A percentile compares a stretch with the other conserved stretches of the same genome.
phyloP scores from a whole-genome alignment of 1,139 yeast species.

The Protomyces inundatus region DNA sequence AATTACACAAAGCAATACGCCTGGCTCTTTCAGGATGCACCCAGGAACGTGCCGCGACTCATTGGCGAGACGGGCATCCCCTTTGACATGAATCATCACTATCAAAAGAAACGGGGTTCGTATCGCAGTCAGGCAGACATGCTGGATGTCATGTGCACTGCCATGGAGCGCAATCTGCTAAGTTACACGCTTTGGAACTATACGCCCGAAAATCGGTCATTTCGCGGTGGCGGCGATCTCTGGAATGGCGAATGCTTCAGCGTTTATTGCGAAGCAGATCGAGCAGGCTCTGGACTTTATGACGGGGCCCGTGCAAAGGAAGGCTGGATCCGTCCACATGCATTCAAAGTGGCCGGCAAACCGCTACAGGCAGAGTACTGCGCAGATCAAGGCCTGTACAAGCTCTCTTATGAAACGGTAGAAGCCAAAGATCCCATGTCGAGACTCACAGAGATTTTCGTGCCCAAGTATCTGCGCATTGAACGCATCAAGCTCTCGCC shows the following conservation, averaged over 20 bases:
- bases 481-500: not conserved
- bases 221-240: constrained; percentile 68
- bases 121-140: constrained; percentile 72
- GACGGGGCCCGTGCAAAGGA: constrained; percentile 40
- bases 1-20: constrained; percentile 19
- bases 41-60: constrained; percentile 44
- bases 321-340: constrained; percentile 41
- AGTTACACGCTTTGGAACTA: constrained; percentile 86
- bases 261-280: constrained; percentile 47
- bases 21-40: constrained; percentile 7
- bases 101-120: constrained; percentile 39
- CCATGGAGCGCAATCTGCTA: constrained; percentile 65
- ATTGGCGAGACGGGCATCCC: constrained; percentile 96
- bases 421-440: not conserved
- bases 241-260: constrained; percentile 95
- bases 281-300: not conserved
- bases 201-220: constrained; percentile 56
- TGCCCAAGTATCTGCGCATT: constrained; percentile 45
- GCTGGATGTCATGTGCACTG: constrained; percentile 72
- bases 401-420: constrained; percentile 34
- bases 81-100: constrained; percentile 79
- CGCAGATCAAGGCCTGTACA: constrained; percentile 35
- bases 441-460: constrained; percentile 49
- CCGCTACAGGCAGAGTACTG: constrained; percentile 36
- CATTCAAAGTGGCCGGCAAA: constrained; percentile 38